Percentiles rank a stretch among this genome's conserved stretches.
Evolutionary conservation across 192 early-diverging fungal genomes (phyloP).

Genomic region (Geranomyces michiganensis): DNA sequence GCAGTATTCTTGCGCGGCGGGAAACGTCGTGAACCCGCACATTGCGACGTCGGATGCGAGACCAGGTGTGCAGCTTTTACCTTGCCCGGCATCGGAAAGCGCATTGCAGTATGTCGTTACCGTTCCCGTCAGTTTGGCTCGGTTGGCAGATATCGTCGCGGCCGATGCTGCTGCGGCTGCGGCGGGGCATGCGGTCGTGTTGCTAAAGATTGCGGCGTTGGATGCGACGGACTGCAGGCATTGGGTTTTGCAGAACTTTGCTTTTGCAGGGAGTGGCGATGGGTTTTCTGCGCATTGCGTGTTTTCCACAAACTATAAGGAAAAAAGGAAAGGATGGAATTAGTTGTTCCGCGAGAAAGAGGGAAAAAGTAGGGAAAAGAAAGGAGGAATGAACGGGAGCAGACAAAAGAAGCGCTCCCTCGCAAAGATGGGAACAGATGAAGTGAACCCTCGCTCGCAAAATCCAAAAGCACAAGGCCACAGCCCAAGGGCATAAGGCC

Average conservation of each 20-base stretch:
- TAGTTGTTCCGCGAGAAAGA: too few relatives aligned
- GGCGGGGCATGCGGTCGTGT: slow-evolving; percentile 31
- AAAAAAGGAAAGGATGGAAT: too few relatives aligned
- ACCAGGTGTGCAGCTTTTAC: slow-evolving; percentile 33
- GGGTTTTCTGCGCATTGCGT: slow-evolving; percentile 22
- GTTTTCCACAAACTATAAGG: slow-evolving; percentile 2
- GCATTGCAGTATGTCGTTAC: slow-evolving; percentile 29
- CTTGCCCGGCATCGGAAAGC: slow-evolving; percentile 20
- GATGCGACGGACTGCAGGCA: slow-evolving; percentile 39
- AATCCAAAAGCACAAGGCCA: too few relatives aligned
- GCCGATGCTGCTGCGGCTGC: neutral
- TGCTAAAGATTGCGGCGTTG: slow-evolving; percentile 29
- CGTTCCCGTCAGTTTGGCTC: slow-evolving; percentile 10
- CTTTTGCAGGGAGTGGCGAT: neutral
- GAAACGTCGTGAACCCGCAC: slow-evolving; percentile 28
- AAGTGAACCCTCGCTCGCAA: too few relatives aligned
- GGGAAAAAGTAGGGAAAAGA: too few relatives aligned
- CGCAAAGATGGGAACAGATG: too few relatives aligned
- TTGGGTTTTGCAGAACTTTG: slow-evolving; percentile 35
- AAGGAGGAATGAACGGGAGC: too few relatives aligned
- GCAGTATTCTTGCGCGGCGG: slow-evolving; percentile 32
- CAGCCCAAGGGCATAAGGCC: too few relatives aligned
- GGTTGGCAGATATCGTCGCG: neutral
- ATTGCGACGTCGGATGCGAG: slow-evolving; percentile 20
- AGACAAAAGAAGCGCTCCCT: too few relatives aligned